Percentiles rank a stretch among this genome's conserved stretches.
Conservation (phyloP, 2,329 filamentous ascomycete species). For the Colletotrichum godetiae region DNA sequence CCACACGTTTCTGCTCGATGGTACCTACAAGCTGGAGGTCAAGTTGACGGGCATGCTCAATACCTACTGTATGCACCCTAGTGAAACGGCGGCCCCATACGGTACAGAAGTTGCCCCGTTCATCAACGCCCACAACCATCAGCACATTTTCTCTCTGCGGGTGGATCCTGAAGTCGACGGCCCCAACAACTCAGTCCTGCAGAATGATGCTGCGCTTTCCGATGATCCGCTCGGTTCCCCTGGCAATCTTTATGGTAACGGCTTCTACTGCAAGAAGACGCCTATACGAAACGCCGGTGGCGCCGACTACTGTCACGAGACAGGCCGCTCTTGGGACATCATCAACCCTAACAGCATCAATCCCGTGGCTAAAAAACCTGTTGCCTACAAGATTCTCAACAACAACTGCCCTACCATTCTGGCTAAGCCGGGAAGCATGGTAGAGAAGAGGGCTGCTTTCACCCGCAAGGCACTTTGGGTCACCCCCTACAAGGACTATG, state of each 20-base stretch:
- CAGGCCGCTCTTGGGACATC: constrained; percentile 37
- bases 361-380: constrained; percentile 54
- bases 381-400: constrained; percentile 31
- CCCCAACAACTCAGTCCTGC: not conserved
- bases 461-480: constrained; percentile 19
- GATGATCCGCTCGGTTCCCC: constrained; percentile 72
- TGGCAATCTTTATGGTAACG: constrained; percentile 81
- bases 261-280: constrained; percentile 63
- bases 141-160: constrained; percentile 63
- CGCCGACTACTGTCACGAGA: constrained; percentile 37
- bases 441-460: constrained; percentile 16
- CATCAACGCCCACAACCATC: constrained; percentile 66
- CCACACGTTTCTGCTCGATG: constrained; percentile 60
- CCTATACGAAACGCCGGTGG: constrained; percentile 40
- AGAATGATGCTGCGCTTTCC: constrained; percentile 45
- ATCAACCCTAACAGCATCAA: constrained; percentile 65
- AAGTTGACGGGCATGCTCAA: constrained; percentile 64
- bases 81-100: constrained; percentile 49
- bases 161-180: not conserved
- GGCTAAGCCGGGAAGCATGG: constrained; percentile 20
- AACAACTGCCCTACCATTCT: constrained; percentile 20
- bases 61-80: constrained; percentile 52
- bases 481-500: constrained; percentile 7
- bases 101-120: constrained; percentile 64
- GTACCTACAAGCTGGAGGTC: constrained; percentile 72